Conservation (phyloP, 164 flowering plant species). For the Chloranthus sessilifolius region DNA sequence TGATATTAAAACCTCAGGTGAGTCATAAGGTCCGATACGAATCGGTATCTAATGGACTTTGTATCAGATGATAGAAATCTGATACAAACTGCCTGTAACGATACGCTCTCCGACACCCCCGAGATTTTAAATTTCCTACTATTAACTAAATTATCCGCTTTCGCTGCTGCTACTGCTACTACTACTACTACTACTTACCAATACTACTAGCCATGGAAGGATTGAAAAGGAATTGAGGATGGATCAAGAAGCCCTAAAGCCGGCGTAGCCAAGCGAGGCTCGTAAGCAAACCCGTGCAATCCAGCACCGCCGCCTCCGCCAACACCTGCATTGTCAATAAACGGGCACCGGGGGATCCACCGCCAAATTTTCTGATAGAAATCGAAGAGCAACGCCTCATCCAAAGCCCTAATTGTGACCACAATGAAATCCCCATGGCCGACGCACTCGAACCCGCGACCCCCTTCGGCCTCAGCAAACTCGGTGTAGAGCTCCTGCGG, state of each 20-base stretch:
- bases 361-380: conserved; percentile 55
- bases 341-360: conserved; percentile 73
- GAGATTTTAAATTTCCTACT: too few relatives aligned
- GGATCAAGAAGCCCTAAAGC: conserved; percentile 61
- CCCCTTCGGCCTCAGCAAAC: conserved; percentile 53
- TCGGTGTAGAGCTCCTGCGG: conserved; percentile 67
- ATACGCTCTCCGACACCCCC: too few relatives aligned
- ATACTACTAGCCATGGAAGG: conserved; percentile 18
- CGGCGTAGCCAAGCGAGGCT: conserved; percentile 69
- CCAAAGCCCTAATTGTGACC: conserved; percentile 41
- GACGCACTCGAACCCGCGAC: conserved; percentile 66
- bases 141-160: too few relatives aligned
- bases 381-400: conserved; percentile 54
- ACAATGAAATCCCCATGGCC: conserved; percentile 68
- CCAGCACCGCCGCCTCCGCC: conserved; percentile 16
- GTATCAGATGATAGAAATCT: too few relatives aligned
- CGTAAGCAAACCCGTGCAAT: conserved; percentile 68
- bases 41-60: too few relatives aligned
- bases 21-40: too few relatives aligned
- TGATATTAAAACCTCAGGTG: too few relatives aligned
- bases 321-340: not conserved
- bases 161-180: too few relatives aligned
- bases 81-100: too few relatives aligned
- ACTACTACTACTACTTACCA: not conserved
- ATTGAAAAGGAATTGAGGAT: conserved; percentile 38